A percentile compares a stretch with the other conserved stretches of the same genome.
phyloP scores from a whole-genome alignment of 306 rosid species.

The Aeschynomene evenia region DNA sequence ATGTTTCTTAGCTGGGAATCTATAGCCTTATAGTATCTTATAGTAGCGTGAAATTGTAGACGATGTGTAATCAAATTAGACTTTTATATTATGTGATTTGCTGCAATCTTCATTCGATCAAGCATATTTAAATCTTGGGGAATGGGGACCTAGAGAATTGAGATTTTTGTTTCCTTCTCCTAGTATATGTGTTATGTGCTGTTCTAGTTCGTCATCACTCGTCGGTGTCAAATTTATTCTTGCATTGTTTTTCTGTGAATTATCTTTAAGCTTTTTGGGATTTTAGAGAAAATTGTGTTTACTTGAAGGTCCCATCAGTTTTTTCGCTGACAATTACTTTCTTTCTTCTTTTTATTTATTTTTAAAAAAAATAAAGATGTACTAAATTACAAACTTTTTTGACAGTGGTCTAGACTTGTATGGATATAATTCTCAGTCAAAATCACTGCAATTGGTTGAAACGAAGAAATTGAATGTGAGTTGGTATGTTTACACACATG shows the following conservation, averaged over 20 bases:
- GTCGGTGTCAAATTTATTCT: too few species aligned
- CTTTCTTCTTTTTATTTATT: background rate
- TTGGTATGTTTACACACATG: slow-evolving; percentile 95
- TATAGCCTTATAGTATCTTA: background rate
- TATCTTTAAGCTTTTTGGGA: too few species aligned
- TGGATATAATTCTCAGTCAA: slow-evolving; percentile 62
- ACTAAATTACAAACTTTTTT: slow-evolving; percentile 20
- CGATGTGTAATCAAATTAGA: slow-evolving; percentile 1
- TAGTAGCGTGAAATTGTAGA: slow-evolving; percentile 16
- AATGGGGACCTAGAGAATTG: too few species aligned
- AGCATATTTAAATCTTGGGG: background rate
- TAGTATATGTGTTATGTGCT: too few species aligned
- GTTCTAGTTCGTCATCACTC: too few species aligned
- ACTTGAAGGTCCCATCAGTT: background rate
- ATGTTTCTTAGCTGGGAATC: background rate
- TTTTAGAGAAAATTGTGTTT: too few species aligned
- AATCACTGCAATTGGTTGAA: slow-evolving; percentile 79
- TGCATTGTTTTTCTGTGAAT: too few species aligned
- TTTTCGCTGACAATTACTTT: too few species aligned
- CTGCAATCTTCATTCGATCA: slow-evolving; percentile 7
- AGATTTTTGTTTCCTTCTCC: too few species aligned
- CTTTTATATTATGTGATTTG: background rate
- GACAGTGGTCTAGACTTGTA: slow-evolving; percentile 92
- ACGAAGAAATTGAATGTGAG: slow-evolving; percentile 78
- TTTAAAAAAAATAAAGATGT: slow-evolving; percentile 18